Percentiles rank a stretch among this genome's conserved stretches.
phyloP scores from a whole-genome alignment of 129 eudicot genomes.

The Erigeron canadensis region DNA sequence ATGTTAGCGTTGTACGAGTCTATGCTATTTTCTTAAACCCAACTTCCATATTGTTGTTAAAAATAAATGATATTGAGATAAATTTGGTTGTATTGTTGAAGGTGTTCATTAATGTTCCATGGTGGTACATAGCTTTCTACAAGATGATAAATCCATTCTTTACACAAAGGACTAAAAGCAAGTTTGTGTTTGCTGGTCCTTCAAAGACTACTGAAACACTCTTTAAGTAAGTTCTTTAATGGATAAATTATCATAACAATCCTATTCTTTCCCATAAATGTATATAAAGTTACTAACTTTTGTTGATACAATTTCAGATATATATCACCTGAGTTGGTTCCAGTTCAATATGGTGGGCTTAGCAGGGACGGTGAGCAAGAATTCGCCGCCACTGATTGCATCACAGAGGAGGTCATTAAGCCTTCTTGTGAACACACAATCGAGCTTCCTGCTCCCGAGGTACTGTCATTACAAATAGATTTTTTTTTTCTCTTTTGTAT shows the following conservation, averaged over 20 bases:
- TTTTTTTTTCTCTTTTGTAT: background rate
- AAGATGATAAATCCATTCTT: slow-evolving; percentile 84
- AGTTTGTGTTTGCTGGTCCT: slow-evolving; percentile 86
- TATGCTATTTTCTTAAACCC: background rate
- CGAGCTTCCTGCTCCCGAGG: slow-evolving; percentile 66
- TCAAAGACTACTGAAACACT: slow-evolving; percentile 78
- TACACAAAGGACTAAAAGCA: slow-evolving; percentile 91
- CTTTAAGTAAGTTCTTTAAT: slow-evolving; percentile 52
- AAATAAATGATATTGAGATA: background rate
- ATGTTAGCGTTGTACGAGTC: too few relatives aligned
- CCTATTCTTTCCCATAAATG: background rate
- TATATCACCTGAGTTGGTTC: slow-evolving; percentile 79
- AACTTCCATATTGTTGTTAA: background rate
- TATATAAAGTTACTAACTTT: background rate
- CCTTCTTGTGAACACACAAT: slow-evolving; percentile 57
- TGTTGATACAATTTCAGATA: slow-evolving; percentile 43
- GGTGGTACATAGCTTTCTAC: slow-evolving; percentile 90
- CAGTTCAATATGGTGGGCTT: slow-evolving; percentile 84
- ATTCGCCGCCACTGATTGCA: slow-evolving; percentile 57
- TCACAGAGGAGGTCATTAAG: slow-evolving; percentile 58
- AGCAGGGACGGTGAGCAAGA: slow-evolving; percentile 67
- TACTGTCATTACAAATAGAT: slow-evolving; percentile 8
- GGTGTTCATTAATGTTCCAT: slow-evolving; percentile 91
- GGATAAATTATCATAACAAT: background rate
- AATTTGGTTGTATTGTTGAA: slow-evolving; percentile 24